Conservation (phyloP, 768 basidiomycete species). For the Cantharellus anzutake region DNA sequence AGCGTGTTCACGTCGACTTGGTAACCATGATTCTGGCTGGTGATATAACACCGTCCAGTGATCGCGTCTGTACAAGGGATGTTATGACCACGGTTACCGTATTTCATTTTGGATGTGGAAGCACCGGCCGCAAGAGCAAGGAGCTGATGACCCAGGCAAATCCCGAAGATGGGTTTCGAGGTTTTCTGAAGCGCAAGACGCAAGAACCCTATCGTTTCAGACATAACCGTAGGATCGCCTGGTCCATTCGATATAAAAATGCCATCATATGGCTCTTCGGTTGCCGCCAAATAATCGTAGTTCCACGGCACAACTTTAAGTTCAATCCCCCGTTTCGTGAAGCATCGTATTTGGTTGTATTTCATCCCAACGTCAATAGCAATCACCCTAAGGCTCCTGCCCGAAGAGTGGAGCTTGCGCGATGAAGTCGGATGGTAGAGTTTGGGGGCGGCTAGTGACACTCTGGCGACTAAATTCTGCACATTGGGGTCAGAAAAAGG, state of each 20-base stretch:
- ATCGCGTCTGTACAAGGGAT: conserved; percentile 91
- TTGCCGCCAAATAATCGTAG: conserved; percentile 54
- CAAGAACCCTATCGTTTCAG: conserved; percentile 49
- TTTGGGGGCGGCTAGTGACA: conserved; percentile 53
- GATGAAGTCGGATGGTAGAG: conserved; percentile 41
- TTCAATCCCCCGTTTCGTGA: conserved; percentile 78
- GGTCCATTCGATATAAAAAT: conserved; percentile 96
- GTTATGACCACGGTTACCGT: conserved; percentile 97
- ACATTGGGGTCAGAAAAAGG: conserved; percentile 79
- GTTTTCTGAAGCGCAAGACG: conserved; percentile 46
- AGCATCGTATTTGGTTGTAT: conserved; percentile 97
- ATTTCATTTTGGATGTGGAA: conserved; percentile 96
- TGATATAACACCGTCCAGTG: conserved; percentile 95
- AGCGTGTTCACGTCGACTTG: conserved; percentile 74
- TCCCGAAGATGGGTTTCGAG: conserved; percentile 86
- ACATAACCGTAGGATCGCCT: conserved; percentile 80
- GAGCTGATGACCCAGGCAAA: conserved; percentile 95
- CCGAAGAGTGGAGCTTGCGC: conserved; percentile 53
- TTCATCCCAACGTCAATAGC: conserved; percentile 99
- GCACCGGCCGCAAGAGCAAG: conserved; percentile 90
- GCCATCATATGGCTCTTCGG: conserved; percentile 81
- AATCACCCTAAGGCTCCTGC: conserved; percentile 63
- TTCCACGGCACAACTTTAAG: conserved; percentile 97
- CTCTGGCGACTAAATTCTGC: conserved; percentile 76
- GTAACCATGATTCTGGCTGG: conserved; percentile 97